phyloP scores from a whole-genome alignment of 2,329 filamentous ascomycete species.

The Allantophomopsis lycopodina region DNA sequence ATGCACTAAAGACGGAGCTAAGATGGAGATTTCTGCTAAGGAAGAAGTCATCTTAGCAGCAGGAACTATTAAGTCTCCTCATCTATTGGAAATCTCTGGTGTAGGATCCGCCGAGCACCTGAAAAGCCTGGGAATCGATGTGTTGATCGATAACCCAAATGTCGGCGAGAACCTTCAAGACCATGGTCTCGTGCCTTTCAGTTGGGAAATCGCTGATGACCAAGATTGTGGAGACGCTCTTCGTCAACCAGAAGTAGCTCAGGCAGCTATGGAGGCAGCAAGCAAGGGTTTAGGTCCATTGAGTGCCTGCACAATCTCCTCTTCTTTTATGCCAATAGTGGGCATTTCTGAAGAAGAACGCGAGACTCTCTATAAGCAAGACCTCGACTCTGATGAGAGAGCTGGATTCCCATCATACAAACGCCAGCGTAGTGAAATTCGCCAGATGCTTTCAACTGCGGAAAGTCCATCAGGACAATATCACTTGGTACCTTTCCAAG shows the following conservation, averaged over 20 bases:
- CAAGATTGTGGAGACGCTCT: constrained; percentile 1
- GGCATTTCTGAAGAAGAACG: too few species aligned
- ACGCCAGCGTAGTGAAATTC: constrained; percentile 3
- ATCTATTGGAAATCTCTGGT: constrained; percentile 30
- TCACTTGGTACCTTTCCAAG: constrained; percentile 5
- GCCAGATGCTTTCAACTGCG: constrained; percentile 3
- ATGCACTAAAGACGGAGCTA: constrained; percentile 17
- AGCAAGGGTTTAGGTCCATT: constrained; percentile 5
- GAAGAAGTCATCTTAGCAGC: constrained; percentile 28
- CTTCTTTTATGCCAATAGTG: constrained; percentile 6
- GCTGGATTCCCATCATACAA: constrained; percentile 1
- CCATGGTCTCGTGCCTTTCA: constrained; percentile 19
- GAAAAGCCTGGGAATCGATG: constrained; percentile 19
- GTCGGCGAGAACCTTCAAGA: constrained; percentile 27
- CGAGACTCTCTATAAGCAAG: too few species aligned
- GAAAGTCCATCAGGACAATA: constrained; percentile 5
- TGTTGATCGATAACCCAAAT: constrained; percentile 19
- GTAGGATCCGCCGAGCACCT: constrained; percentile 24
- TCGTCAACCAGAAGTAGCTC: constrained; percentile 4
- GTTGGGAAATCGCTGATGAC: constrained; percentile 3
- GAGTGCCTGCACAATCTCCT: constrained; percentile 4
- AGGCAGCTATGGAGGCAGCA: constrained; percentile 4
- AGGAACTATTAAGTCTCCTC: constrained; percentile 26
- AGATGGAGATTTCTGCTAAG: constrained; percentile 18
- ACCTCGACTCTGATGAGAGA: too few species aligned